Evolutionary conservation across 148 eudicot genomes (phyloP), one percentile per base, ranked within the genome.

Genomic region (Camellia lanceoleosa): DNA sequence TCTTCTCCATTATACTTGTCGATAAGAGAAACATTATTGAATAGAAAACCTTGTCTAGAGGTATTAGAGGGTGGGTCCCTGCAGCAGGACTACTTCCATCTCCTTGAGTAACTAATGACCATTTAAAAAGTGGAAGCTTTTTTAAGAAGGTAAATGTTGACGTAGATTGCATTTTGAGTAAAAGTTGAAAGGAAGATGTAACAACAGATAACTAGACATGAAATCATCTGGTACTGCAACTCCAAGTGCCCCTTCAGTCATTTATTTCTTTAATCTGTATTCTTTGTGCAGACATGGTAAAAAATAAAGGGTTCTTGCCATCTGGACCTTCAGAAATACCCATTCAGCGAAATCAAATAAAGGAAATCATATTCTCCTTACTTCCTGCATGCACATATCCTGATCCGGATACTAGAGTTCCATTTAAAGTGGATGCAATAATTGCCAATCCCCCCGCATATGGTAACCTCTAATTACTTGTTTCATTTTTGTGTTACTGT

Each of bases 401-500:
- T 73, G 94, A 94, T 85, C 87, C 87, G 20, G 93, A 83, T 18
- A 76, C 92, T 72, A 59, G 79, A 12, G 82, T 89, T 75, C 82
- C 92, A 54, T 94, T 94, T 80, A 83, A 81, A 5, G 93, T 84
- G 62, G 93, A 92, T 73, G 98, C 98, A 69, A 94, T 94, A 76
- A 94, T 94, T 80, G 93, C 98, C 64, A 94, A 94, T 78, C 98
- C 98, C 23, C 96, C 98, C 13, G 93, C 97, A 20, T 93, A 93
- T 87, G 97, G 97, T 93, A 79, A 89, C 87, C 66, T 73, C 49
- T 79, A 62, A 10, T 75, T 8, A 12, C 16, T 75, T 42, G 23
- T 13, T 64, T 60, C 10, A 3, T 7, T 23, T 14, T 49, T 3
- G n/a, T 74, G 9, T 30, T 38, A 9, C 13, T 2, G 20, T 9